These are phyloP conservation scores for Candida maesae DNA, from an alignment of 805 yeast genomes.

Conservation along the genomic window DNA sequence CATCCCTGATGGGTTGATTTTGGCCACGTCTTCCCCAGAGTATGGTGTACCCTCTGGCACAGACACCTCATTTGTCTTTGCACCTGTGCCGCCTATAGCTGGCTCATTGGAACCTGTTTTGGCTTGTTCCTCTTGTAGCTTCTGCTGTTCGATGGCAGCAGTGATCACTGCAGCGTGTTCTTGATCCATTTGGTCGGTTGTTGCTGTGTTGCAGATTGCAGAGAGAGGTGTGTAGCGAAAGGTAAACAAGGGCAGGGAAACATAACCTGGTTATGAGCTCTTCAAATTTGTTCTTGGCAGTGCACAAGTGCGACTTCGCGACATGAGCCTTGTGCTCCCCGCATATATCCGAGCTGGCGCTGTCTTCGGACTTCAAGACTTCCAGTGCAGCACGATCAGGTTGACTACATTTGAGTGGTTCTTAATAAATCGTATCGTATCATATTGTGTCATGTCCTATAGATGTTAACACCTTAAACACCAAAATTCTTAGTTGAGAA, in stretches of 20 bases:
- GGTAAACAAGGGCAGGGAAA: constrained; percentile 2
- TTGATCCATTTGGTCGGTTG: constrained; percentile 1
- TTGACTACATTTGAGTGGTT: no score
- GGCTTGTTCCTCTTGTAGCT: constrained; percentile 3
- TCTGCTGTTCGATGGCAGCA: constrained; percentile 33
- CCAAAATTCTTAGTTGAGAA: constrained; percentile 30
- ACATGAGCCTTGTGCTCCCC: background rate
- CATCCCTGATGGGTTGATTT: background rate
- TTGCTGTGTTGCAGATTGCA: background rate
- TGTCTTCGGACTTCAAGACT: no score
- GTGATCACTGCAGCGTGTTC: constrained; percentile 21
- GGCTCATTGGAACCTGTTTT: background rate
- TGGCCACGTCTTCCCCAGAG: background rate
- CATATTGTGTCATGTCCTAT: no score
- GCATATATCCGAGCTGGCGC: no score
- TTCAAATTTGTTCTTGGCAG: background rate
- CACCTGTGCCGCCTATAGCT: background rate
- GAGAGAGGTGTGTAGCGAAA: background rate
- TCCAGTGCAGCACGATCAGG: no score
- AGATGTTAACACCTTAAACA: background rate
- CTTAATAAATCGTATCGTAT: background rate
- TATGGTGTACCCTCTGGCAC: background rate
- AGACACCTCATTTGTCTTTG: background rate
- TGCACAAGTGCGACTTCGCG: background rate
- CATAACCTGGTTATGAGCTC: constrained; percentile 18